Evolutionary conservation across 169 alveolate genomes (phyloP), one percentile per base, ranked within the genome.

Genomic region (Eimeria brunetti): DNA sequence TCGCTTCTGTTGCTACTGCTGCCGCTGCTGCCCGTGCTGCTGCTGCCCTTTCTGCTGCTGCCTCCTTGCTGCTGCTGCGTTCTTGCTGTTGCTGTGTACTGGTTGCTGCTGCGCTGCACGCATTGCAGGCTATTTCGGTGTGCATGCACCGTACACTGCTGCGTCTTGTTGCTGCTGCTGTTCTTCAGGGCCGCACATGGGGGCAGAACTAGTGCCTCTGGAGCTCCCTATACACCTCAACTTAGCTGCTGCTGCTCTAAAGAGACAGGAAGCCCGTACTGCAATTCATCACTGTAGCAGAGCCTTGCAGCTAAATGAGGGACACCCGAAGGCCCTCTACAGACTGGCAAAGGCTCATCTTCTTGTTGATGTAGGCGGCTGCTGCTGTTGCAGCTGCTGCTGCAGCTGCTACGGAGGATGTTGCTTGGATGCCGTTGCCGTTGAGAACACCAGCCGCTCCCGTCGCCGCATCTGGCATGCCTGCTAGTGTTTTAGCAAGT

Each of bases 321-420:
- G 22, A 22, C 56, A 89, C 64, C 89, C 83, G 11, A 89, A 89
- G 64, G 95, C 89, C 44, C 80, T 89, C 51, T 83, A 71, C 41
- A 14, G 95, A 30, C 51, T 75, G 36, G 95, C 95, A 58, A 71
- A 89, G 89, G 95, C 95, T 30, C 89, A 89, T 44, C 38, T 75
- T 62, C 73, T 71, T 14, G 76, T 89, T 8, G 62, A 73, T 62
- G 95, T 89, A 20, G 24, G 56, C 62, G 27, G 9, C 7, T 56
- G 53, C 90, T 56, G 90, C 90, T 83, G 71, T 51, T 83, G 71
- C 90, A 5, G 71, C 75, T 56, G 71, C 67, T 78, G 88, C 36
- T 75, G 85, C 18, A 18, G 16, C 60, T 75, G 58, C 56, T 75
- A 8, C n/a, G 12, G 71, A 20, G 20, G 33, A 12, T 20, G 89